Conservation (phyloP, 208 protist species). For the Crithidia expoeki region DNA sequence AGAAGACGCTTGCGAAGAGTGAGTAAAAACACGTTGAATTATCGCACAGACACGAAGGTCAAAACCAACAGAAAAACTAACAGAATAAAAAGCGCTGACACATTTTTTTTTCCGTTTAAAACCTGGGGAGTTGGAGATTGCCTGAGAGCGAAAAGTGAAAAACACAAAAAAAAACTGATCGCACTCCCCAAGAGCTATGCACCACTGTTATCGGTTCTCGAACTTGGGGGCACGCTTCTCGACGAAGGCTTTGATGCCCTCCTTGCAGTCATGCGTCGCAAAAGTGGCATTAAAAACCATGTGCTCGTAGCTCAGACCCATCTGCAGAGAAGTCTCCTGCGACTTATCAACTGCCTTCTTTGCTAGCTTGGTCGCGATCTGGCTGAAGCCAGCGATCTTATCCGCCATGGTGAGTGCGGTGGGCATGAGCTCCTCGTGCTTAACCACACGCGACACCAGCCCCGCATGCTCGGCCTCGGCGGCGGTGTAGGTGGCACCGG, state of each 20-base stretch:
- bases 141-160: neutral
- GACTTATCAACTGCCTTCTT: constrained; percentile 90
- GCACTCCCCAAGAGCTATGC: no score
- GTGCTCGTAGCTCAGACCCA: constrained; percentile 88
- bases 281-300: constrained; percentile 91
- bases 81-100: no score
- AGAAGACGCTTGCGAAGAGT: no score
- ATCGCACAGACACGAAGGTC: no score
- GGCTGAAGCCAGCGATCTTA: constrained; percentile 76
- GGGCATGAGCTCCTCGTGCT: constrained; percentile 72
- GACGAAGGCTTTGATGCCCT: constrained; percentile 93
- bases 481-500: constrained; percentile 78
- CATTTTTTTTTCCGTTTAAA: no score
- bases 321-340: constrained; percentile 72
- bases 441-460: constrained; percentile 86
- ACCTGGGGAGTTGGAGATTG: no score
- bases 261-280: constrained; percentile 89
- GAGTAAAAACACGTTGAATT: no score
- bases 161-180: neutral
- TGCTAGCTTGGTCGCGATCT: constrained; percentile 84
- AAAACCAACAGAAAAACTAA: no score
- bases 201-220: constrained; percentile 75
- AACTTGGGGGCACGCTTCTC: constrained; percentile 93
- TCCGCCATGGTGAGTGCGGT: constrained; percentile 65
- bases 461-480: constrained; percentile 80